A percentile compares a stretch with the other conserved stretches of the same genome.
Conservation (phyloP, 352 stramenopile species). For the Phytophthora rubi region DNA sequence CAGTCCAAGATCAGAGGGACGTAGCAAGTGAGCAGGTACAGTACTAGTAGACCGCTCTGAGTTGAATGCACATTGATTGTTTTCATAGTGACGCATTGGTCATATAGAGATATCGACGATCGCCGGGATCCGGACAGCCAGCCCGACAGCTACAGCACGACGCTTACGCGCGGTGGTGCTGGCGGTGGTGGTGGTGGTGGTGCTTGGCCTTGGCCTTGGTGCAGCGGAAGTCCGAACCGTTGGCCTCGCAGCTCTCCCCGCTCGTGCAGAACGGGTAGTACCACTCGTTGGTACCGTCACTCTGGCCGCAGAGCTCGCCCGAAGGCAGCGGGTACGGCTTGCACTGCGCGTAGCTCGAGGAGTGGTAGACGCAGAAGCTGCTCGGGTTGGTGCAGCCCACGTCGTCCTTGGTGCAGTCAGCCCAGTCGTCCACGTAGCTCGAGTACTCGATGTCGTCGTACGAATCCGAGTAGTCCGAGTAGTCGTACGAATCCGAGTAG, state of each 20-base stretch:
- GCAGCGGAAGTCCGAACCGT: constrained; percentile 37
- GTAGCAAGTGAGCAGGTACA: neutral
- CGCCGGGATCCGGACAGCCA: neutral
- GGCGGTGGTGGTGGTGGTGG: constrained; percentile 23
- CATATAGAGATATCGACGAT: constrained; percentile 1
- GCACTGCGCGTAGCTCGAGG: constrained; percentile 39
- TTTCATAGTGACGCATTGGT: neutral
- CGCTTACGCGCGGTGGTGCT: constrained; percentile 4
- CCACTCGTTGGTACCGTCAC: constrained; percentile 39
- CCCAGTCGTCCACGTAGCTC: constrained; percentile 32
- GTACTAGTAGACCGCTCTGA: neutral
- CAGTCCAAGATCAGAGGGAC: neutral
- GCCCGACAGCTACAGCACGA: neutral
- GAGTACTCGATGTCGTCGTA: constrained; percentile 9
- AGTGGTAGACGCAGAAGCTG: constrained; percentile 35
- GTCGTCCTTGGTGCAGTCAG: constrained; percentile 26
- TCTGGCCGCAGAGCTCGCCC: constrained; percentile 43
- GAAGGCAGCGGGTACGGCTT: constrained; percentile 35
- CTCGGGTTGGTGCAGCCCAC: constrained; percentile 19
- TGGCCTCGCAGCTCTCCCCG: constrained; percentile 31
- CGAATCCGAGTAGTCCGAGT: no score
- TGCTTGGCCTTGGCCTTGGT: constrained; percentile 23
- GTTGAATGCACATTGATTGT: neutral
- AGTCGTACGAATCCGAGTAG: neutral
- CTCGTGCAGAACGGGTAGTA: constrained; percentile 36